A percentile compares a stretch with the other conserved stretches of the same genome.
These are phyloP conservation scores for Emmonsia crescens DNA, from an alignment of 2,329 filamentous ascomycete species.

Conservation along the genomic window DNA sequence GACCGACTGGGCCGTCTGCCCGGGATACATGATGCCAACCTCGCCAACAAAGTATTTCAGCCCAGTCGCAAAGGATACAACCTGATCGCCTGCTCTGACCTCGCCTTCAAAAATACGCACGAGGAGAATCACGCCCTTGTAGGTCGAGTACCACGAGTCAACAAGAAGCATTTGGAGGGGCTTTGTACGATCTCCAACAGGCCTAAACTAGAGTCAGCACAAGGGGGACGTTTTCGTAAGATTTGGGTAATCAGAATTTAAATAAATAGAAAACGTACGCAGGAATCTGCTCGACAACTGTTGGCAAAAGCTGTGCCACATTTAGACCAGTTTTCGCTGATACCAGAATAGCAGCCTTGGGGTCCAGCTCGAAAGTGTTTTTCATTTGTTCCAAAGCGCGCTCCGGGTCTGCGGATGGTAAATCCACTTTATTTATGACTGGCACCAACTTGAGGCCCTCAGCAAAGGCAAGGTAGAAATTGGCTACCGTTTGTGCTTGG, in stretches of 20 bases:
- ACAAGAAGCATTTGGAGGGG: conserved; percentile 79
- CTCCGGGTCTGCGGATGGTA: conserved; percentile 78
- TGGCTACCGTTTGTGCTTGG: conserved; percentile 95
- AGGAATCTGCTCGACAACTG: conserved; percentile 75
- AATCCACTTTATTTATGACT: conserved; percentile 93
- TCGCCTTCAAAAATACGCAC: conserved; percentile 85
- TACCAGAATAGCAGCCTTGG: conserved; percentile 61
- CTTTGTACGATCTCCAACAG: conserved; percentile 59
- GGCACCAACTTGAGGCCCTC: conserved; percentile 80
- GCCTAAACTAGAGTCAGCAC: conserved; percentile 32
- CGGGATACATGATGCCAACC: conserved; percentile 91
- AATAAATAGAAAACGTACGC: conserved; percentile 35
- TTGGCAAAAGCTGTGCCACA: conserved; percentile 69
- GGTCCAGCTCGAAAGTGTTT: conserved; percentile 76
- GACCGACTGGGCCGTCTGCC: conserved; percentile 67
- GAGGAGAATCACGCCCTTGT: conserved; percentile 83
- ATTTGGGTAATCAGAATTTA: neutral
- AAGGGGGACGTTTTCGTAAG: neutral
- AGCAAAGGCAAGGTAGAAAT: conserved; percentile 94
- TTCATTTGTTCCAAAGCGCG: conserved; percentile 78
- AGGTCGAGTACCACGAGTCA: conserved; percentile 97
- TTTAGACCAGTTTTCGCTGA: conserved; percentile 93
- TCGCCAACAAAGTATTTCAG: conserved; percentile 89
- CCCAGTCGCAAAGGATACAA: conserved; percentile 81
- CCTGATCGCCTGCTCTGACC: conserved; percentile 68